Evolutionary conservation across 1,139 yeast genomes (phyloP).

Genomic region (Meyerozyma elateridarum): DNA sequence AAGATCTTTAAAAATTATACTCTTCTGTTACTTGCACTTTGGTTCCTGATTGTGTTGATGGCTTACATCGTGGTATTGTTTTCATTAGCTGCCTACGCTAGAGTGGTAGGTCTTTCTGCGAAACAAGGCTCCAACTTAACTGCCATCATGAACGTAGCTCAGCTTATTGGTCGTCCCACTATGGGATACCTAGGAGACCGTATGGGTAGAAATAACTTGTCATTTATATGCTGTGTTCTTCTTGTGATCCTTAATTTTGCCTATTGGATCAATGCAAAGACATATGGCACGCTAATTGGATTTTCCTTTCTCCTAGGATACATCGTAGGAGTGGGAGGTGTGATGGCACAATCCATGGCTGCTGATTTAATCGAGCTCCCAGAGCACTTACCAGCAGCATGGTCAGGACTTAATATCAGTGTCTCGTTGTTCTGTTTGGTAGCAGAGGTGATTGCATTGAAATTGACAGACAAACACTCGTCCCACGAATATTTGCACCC

Average conservation of each 20-base stretch:
- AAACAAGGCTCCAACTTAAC: constrained; percentile 57
- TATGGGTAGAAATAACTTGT: constrained; percentile 53
- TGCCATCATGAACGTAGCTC: constrained; percentile 60
- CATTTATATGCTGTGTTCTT: constrained; percentile 28
- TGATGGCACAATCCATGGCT: constrained; percentile 55
- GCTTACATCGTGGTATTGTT: constrained; percentile 60
- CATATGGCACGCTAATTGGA: constrained; percentile 47
- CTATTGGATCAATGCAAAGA: constrained; percentile 53
- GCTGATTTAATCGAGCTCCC: constrained; percentile 43
- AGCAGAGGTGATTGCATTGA: constrained; percentile 16
- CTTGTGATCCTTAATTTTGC: constrained; percentile 36
- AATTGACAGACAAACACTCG: background rate
- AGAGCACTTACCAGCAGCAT: constrained; percentile 50
- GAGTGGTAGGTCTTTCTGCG: constrained; percentile 51
- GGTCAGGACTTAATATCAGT: constrained; percentile 52
- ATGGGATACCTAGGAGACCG: constrained; percentile 57
- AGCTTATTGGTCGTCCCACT: constrained; percentile 60
- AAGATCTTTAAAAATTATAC: constrained; percentile 32
- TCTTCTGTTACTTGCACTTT: constrained; percentile 40
- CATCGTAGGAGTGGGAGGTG: constrained; percentile 60
- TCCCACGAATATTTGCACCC: background rate
- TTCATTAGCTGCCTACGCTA: constrained; percentile 58
- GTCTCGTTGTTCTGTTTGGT: constrained; percentile 43
- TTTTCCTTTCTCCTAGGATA: constrained; percentile 52
- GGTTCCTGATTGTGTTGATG: constrained; percentile 54